Evolutionary conservation across 2,329 filamentous ascomycete genomes (phyloP).

Genomic region (Trichoderma harzianum): DNA sequence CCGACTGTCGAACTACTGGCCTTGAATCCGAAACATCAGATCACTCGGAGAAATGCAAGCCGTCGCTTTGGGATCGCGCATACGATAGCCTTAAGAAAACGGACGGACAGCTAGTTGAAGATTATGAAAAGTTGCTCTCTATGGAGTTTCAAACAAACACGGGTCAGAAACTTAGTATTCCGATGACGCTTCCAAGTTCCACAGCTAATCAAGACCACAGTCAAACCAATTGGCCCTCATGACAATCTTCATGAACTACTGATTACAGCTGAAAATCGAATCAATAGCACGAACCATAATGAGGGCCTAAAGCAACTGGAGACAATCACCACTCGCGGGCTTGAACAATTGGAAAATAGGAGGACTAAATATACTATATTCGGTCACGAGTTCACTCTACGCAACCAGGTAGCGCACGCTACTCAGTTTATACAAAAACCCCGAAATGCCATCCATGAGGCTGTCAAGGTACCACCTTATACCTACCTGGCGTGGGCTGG

Average conservation of each 20-base stretch:
- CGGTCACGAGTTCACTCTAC: not conserved
- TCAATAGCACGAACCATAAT: rapidly evolving
- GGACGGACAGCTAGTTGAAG: not conserved
- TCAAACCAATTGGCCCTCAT: not conserved
- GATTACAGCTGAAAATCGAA: not conserved
- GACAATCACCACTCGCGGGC: not conserved
- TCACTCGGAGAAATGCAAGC: not conserved
- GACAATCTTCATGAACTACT: rapidly evolving
- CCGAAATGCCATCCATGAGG: not conserved
- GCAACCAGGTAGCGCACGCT: not conserved
- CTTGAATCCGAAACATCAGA: no score
- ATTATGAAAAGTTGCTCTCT: not conserved
- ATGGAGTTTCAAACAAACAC: not conserved
- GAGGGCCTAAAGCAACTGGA: not conserved
- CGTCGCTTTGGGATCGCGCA: not conserved
- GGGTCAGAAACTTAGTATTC: not conserved
- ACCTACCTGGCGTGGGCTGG: not conserved
- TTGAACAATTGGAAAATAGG: not conserved
- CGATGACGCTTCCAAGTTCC: not conserved
- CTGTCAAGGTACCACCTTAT: not conserved
- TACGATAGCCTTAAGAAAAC: not conserved
- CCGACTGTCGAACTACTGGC: no score
- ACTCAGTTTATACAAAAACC: not conserved
- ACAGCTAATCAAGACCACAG: not conserved
- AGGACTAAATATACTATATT: not conserved